Percentiles rank a stretch among this genome's conserved stretches.
These are phyloP conservation scores for Eutypa lata DNA, from an alignment of 2,329 filamentous ascomycete species.

Conservation along the genomic window DNA sequence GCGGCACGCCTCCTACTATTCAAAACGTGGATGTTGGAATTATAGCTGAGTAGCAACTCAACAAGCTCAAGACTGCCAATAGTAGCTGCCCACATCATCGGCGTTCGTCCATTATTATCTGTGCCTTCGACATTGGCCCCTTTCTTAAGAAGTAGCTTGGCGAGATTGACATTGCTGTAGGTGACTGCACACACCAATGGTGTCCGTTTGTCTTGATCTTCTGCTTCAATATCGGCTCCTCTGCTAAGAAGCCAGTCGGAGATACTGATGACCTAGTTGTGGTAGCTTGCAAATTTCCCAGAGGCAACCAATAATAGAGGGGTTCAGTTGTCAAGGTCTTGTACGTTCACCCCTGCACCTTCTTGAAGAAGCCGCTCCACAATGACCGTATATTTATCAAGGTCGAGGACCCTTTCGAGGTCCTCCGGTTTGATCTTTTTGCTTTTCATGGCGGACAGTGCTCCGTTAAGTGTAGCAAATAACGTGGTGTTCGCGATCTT, in stretches of 20 bases:
- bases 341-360: background rate
- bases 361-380: background rate
- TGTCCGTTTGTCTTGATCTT: slow-evolving; percentile 48
- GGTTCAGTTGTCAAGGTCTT: slow-evolving; percentile 4
- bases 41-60: slow-evolving; percentile 38
- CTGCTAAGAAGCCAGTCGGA: slow-evolving; percentile 35
- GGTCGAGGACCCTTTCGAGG: no score
- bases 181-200: slow-evolving; percentile 57
- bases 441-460: no score
- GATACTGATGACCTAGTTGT: slow-evolving; percentile 36
- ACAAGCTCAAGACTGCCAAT: slow-evolving; percentile 46
- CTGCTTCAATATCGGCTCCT: slow-evolving; percentile 30
- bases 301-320: slow-evolving; percentile 35
- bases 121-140: no score
- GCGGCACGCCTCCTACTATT: slow-evolving; percentile 44
- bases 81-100: no score
- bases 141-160: no score
- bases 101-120: no score
- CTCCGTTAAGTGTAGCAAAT: no score
- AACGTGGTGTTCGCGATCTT: no score
- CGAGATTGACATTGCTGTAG: slow-evolving; percentile 53
- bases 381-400: no score
- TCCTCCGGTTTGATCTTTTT: no score
- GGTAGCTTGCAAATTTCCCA: slow-evolving; percentile 31
- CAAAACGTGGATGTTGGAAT: slow-evolving; percentile 37